Conservation (phyloP, 2,329 filamentous ascomycete genomes). For the Phialemonium atrogriseum region DNA sequence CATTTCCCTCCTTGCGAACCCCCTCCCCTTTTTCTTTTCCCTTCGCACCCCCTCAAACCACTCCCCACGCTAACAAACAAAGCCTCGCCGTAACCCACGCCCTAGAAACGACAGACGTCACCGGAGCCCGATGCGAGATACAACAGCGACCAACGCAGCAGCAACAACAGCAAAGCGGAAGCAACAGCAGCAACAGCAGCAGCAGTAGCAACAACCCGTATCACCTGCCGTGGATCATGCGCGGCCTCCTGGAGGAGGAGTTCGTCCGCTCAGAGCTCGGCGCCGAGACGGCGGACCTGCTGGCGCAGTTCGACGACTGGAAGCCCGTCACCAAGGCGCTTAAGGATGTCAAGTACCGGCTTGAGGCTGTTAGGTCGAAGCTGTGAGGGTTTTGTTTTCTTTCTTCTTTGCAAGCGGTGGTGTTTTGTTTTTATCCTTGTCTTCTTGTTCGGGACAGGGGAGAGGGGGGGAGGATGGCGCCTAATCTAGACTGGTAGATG, state of each 20-base stretch:
- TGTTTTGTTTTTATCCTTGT: too few relatives aligned
- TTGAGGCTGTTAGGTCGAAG: slow-evolving; percentile 87
- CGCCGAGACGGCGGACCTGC: slow-evolving; percentile 66
- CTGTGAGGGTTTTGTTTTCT: slow-evolving; percentile 44
- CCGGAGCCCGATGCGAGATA: slow-evolving; percentile 40
- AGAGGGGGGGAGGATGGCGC: too few relatives aligned
- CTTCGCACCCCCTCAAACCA: slow-evolving; percentile 4
- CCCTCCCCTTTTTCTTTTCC: background rate
- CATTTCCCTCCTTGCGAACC: too few relatives aligned
- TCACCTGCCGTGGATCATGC: slow-evolving; percentile 90
- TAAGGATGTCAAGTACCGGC: slow-evolving; percentile 90
- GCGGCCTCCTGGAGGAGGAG: slow-evolving; percentile 85
- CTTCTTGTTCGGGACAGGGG: too few relatives aligned
- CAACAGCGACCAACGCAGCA: slow-evolving; percentile 41
- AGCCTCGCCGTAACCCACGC: slow-evolving; percentile 63
- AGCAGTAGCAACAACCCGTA: too few relatives aligned
- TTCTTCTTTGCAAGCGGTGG: too few relatives aligned
- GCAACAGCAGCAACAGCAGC: too few relatives aligned
- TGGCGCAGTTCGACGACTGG: slow-evolving; percentile 92
- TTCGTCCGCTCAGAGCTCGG: slow-evolving; percentile 76
- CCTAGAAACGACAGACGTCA: slow-evolving; percentile 56
- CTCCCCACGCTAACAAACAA: background rate
- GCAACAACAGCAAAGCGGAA: too few relatives aligned
- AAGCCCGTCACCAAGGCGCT: slow-evolving; percentile 81
- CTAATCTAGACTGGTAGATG: too few relatives aligned